Evolutionary conservation across 2,329 filamentous ascomycete genomes (phyloP).

Genomic region (Thermothelomyces thermophilus): DNA sequence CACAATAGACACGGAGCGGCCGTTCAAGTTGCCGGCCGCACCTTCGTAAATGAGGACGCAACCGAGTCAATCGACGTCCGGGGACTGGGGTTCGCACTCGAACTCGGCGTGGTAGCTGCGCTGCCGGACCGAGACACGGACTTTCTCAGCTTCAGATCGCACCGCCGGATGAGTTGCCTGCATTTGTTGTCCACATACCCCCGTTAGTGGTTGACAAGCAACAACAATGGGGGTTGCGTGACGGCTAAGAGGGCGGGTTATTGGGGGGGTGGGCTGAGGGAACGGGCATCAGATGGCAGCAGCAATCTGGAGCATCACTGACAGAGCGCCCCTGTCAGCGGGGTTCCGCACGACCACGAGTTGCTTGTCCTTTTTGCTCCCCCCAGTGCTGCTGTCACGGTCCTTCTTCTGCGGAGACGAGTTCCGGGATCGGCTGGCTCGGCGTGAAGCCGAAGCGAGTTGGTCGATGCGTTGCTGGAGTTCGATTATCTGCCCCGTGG

Average conservation of each 20-base stretch:
- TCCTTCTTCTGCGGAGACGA: conserved; percentile 25
- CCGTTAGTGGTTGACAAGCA: conserved; percentile 9
- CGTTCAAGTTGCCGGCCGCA: neutral
- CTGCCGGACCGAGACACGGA: neutral
- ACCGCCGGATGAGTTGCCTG: conserved; percentile 10
- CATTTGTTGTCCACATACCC: neutral
- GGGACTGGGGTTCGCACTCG: conserved; percentile 2
- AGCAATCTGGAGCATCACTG: conserved; percentile 26
- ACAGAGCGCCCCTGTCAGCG: conserved; percentile 24
- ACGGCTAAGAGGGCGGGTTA: neutral
- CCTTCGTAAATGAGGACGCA: neutral
- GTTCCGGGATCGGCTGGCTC: conserved; percentile 21
- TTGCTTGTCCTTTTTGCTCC: conserved; percentile 24
- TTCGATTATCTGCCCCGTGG: conserved; percentile 20
- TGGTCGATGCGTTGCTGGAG: conserved; percentile 22
- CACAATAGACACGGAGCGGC: no score
- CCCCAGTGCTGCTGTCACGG: conserved; percentile 14
- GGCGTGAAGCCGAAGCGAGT: conserved; percentile 16
- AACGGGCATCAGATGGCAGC: conserved; percentile 21
- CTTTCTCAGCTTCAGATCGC: conserved; percentile 9
- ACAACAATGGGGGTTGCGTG: neutral
- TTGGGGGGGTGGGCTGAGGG: neutral
- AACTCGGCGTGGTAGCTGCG: neutral
- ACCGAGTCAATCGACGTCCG: conserved; percentile 15
- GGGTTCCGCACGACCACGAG: conserved; percentile 26